Evolutionary conservation across 2,329 filamentous ascomycete genomes (phyloP).

Genomic region (Capronia epimyces): DNA sequence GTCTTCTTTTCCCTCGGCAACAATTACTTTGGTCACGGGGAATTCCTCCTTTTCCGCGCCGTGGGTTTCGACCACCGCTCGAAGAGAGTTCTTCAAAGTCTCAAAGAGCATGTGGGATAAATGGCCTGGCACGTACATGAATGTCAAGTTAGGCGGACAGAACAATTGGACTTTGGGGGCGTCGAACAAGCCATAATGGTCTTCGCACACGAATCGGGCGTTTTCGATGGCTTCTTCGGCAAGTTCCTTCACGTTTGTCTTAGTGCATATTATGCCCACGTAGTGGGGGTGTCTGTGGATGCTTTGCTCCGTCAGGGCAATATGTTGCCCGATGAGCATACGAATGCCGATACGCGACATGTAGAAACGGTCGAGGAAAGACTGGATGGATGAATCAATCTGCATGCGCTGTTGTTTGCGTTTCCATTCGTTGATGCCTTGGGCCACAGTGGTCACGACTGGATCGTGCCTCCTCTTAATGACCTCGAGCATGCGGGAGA

Average conservation of each 20-base stretch:
- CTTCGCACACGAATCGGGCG: slow-evolving; percentile 96
- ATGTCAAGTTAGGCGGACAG: slow-evolving; percentile 87
- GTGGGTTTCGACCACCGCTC: slow-evolving; percentile 92
- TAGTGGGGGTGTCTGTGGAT: slow-evolving; percentile 86
- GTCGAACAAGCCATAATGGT: slow-evolving; percentile 96
- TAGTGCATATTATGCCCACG: slow-evolving; percentile 97
- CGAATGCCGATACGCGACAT: slow-evolving; percentile 99
- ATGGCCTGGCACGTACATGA: slow-evolving; percentile 99
- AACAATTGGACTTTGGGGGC: slow-evolving; percentile 95
- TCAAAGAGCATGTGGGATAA: slow-evolving; percentile 99
- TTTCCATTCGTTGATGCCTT: slow-evolving; percentile 98
- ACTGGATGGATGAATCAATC: slow-evolving; percentile 90
- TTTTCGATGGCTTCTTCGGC: slow-evolving; percentile 98
- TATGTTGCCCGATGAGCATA: slow-evolving; percentile 98
- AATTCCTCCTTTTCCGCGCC: slow-evolving; percentile 94
- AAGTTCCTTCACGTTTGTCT: slow-evolving; percentile 91
- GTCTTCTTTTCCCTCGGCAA: slow-evolving; percentile 95
- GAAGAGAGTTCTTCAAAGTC: slow-evolving; percentile 95
- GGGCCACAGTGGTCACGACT: slow-evolving; percentile 95
- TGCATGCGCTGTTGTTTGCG: slow-evolving; percentile 93
- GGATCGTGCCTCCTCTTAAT: slow-evolving; percentile 96
- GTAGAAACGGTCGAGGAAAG: slow-evolving; percentile 97
- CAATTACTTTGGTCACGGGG: slow-evolving; percentile 93
- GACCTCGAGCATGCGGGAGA: slow-evolving; percentile 79
- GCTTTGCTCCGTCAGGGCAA: slow-evolving; percentile 89